phyloP scores from a whole-genome alignment of 495 filamentous ascomycete genomes.

The Aspergillus panamensis region DNA sequence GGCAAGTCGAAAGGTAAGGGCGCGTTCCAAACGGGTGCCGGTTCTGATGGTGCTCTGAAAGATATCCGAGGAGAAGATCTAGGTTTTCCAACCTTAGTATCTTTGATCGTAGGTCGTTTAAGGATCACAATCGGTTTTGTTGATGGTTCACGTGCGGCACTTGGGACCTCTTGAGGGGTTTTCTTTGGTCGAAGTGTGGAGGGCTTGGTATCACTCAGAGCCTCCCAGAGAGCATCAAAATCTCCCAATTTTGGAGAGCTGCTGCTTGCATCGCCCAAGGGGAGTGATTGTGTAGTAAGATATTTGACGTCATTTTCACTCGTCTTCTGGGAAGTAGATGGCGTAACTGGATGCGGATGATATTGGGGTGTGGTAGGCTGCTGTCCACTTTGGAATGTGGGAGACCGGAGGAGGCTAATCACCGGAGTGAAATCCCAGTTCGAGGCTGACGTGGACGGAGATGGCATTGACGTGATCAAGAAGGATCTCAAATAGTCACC shows the following conservation, averaged over 20 bases:
- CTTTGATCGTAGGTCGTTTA: slow-evolving; percentile 16
- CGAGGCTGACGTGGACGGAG: slow-evolving; percentile 26
- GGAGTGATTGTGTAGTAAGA: not conserved
- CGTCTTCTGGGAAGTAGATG: slow-evolving; percentile 5
- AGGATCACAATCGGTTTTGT: slow-evolving; percentile 20
- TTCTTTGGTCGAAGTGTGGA: slow-evolving; percentile 2
- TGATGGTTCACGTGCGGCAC: not conserved
- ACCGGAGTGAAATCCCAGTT: slow-evolving; percentile 50
- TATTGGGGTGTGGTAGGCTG: slow-evolving; percentile 13
- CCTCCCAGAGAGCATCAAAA: slow-evolving; percentile 39
- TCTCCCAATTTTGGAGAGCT: slow-evolving; percentile 33
- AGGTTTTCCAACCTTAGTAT: not conserved
- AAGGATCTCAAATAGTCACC: not conserved
- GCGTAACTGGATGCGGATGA: slow-evolving; percentile 8
- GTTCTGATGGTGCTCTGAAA: slow-evolving; percentile 16
- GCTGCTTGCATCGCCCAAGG: slow-evolving; percentile 5
- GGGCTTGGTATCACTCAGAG: slow-evolving; percentile 20
- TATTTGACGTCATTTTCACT: slow-evolving; percentile 10
- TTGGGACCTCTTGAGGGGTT: not conserved
- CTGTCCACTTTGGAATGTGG: slow-evolving; percentile 25
- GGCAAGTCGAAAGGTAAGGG: slow-evolving; percentile 14
- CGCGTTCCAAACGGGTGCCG: slow-evolving; percentile 10
- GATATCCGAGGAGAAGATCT: slow-evolving; percentile 13
- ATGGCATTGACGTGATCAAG: slow-evolving; percentile 23
- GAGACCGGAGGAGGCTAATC: slow-evolving; percentile 45